These are phyloP conservation scores for Metschnikowia kunwiensis DNA, from an alignment of 805 yeast genomes.

Conservation along the genomic window DNA sequence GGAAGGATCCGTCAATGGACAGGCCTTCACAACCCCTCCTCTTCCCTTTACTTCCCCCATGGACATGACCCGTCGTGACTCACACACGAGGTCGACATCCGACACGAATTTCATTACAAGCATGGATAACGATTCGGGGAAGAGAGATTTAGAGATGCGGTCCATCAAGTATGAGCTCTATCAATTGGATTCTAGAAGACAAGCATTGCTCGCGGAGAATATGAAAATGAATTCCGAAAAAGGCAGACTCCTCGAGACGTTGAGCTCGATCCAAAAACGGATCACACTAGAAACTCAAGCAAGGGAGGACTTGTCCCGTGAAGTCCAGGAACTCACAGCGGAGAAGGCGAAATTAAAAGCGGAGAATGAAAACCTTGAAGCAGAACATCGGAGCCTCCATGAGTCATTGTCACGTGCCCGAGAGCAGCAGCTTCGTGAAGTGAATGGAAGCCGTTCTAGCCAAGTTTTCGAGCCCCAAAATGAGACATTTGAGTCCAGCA, in stretches of 20 bases:
- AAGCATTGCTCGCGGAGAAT: constrained; percentile 24
- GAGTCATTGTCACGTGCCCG: constrained; percentile 1
- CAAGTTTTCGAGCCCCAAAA: constrained; percentile 7
- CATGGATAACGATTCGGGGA: constrained; percentile 15
- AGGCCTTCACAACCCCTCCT: constrained; percentile 45
- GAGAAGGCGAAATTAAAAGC: constrained; percentile 45
- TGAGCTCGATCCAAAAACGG: constrained; percentile 41
- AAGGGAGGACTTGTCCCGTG: constrained; percentile 45
- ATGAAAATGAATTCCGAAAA: constrained; percentile 29
- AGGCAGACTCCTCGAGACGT: constrained; percentile 27
- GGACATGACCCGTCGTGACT: constrained; percentile 15
- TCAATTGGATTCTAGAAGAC: constrained; percentile 29
- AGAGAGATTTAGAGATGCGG: constrained; percentile 38
- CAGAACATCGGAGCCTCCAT: constrained; percentile 5
- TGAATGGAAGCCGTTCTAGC: constrained; percentile 4
- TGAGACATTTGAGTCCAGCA: constrained; percentile 11
- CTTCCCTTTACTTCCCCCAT: constrained; percentile 34
- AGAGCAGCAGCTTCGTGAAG: not conserved
- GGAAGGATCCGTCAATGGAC: constrained; percentile 35
- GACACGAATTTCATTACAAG: constrained; percentile 35
- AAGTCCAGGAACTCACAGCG: constrained; percentile 48
- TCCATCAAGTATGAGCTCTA: constrained; percentile 39
- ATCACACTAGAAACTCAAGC: constrained; percentile 40
- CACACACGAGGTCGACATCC: constrained; percentile 43
- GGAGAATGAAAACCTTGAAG: constrained; percentile 14